Evolutionary conservation across 1,284 basidiomycete genomes (phyloP), one percentile per base, ranked within the genome.

Genomic region (Cryptococcus sp.): DNA sequence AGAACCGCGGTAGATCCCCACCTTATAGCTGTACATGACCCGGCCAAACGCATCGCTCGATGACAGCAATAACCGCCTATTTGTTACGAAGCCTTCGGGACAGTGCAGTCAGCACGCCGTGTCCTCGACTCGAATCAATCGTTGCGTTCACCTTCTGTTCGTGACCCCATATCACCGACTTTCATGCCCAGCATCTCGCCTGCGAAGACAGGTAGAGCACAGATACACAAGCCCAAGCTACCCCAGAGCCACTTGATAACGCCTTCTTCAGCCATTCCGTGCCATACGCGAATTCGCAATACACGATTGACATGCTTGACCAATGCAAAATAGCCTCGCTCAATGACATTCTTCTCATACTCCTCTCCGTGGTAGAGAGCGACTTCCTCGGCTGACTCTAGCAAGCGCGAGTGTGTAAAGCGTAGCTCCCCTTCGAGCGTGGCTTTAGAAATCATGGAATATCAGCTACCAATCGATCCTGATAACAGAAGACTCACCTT

Each of bases 171-270:
- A 74, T 95, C 92, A 43, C 76, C 74, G 4, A 82, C 67, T n/a
- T 78, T 79, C 49, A 82, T 77, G 20, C 84, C 80, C 17, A 92
- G 89, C 6, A 91, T 88, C n/a, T 93, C 70, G 68, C 87, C 89
- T 72, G 93, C 86, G 78, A 99, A 99, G 13, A 95, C 88, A 0
- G 95, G 95, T 50, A 98, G 89, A 5, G 93, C 91, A 75, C 95
- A 98, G 23, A 97, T 86, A 57, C 91, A 84, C 26, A 98, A 87
- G 23, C 94, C 94, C 71, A 96, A 89, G 72, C 88, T 89, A 64
- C 94, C 94, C 95, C 95, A 98, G 16, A 94, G 75, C 94, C 94
- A 95, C 78, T 98, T 98, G 72, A 98, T 89, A 57, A 99, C 88
- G 2, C 93, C 93, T 77, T 99, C 95, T 75, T 97, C 93, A 8